A percentile compares a stretch with the other conserved stretches of the same genome.
phyloP scores from a whole-genome alignment of 2,329 filamentous ascomycete genomes.

The Orbilia javanica region DNA sequence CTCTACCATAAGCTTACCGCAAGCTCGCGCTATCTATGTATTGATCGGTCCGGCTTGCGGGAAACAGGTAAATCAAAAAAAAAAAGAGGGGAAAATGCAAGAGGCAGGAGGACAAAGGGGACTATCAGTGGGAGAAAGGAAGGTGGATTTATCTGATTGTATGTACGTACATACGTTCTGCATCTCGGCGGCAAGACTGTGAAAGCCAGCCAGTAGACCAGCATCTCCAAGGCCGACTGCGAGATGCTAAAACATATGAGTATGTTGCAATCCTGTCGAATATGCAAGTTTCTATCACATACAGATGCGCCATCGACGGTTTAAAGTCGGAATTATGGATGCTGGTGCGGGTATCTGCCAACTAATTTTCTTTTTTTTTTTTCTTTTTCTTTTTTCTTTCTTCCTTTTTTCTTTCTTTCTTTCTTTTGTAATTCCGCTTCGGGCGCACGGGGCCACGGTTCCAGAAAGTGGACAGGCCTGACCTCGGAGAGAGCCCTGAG shows the following conservation, averaged over 20 bases:
- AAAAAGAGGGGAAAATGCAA: constrained; percentile 5
- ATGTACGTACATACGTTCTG: too few relatives aligned
- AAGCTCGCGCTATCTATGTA: constrained; percentile 17
- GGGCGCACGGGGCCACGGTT: constrained; percentile 17
- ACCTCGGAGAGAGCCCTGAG: constrained; percentile 4
- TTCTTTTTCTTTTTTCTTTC: background rate
- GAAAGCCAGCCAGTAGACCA: constrained; percentile 7
- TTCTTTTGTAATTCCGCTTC: constrained; percentile 13
- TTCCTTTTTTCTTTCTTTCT: background rate
- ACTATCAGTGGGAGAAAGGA: constrained; percentile 1
- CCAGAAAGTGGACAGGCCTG: constrained; percentile 17
- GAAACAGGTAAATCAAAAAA: background rate
- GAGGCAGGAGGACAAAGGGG: background rate
- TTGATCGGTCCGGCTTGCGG: constrained; percentile 1
- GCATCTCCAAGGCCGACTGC: constrained; percentile 16
- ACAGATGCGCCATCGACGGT: constrained; percentile 18
- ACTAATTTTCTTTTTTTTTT: too few relatives aligned
- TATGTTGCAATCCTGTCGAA: constrained; percentile 11
- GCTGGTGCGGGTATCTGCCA: too few relatives aligned
- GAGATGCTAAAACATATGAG: constrained; percentile 12
- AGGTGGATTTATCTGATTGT: constrained; percentile 14
- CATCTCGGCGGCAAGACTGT: constrained; percentile 31
- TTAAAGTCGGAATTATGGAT: constrained; percentile 2
- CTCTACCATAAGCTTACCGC: constrained; percentile 6
- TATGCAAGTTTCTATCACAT: constrained; percentile 18